These are phyloP conservation scores for Chenopodium suecicum DNA, from an alignment of 148 eudicot species.

Conservation along the genomic window DNA sequence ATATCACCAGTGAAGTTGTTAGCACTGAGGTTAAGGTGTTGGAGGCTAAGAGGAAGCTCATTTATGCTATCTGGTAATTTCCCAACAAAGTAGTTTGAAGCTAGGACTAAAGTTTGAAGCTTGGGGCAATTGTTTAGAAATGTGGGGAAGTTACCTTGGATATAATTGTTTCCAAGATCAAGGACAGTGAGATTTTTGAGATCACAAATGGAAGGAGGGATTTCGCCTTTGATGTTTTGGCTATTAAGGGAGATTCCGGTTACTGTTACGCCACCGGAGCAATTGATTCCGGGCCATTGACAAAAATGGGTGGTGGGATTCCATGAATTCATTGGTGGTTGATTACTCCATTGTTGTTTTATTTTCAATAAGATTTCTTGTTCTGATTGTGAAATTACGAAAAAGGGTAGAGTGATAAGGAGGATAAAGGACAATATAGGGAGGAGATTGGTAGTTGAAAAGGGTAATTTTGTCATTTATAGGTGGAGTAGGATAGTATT, in stretches of 20 bases:
- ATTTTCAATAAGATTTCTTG: not conserved
- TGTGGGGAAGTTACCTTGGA: slow-evolving; percentile 52
- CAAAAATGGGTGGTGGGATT: not conserved
- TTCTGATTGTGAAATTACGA: not conserved
- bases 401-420: not conserved
- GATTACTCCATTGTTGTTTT: not conserved
- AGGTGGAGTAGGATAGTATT: too few relatives aligned
- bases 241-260: not conserved
- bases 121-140: slow-evolving; percentile 47
- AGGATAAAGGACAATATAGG: too few relatives aligned
- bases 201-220: not conserved
- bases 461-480: too few relatives aligned
- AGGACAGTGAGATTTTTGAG: too few relatives aligned
- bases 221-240: not conserved
- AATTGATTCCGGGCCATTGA: not conserved
- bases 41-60: slow-evolving; percentile 39
- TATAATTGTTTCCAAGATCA: not conserved
- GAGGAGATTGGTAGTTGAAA: too few relatives aligned
- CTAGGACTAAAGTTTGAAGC: slow-evolving; percentile 43
- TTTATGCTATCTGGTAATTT: slow-evolving; percentile 51
- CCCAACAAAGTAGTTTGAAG: slow-evolving; percentile 55
- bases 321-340: not conserved
- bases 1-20: slow-evolving; percentile 70
- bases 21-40: slow-evolving; percentile 41
- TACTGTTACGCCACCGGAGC: not conserved